Evolutionary conservation across 306 rosid genomes (phyloP).

Genomic region (Prunus campanulata): DNA sequence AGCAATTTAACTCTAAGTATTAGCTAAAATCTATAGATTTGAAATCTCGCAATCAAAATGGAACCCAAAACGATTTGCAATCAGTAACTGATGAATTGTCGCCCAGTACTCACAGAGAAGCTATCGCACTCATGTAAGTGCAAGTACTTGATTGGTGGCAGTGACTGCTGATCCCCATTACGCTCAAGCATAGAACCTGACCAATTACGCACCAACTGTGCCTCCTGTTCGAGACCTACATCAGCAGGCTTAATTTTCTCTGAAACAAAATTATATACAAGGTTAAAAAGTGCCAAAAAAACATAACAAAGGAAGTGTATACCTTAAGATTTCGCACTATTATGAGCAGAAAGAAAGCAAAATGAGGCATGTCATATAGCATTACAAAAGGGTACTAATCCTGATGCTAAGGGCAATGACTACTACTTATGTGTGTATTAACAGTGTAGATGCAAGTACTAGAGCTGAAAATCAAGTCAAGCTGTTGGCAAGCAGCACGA

Average conservation of each 20-base stretch:
- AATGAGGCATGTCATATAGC: neutral
- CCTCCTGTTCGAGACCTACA: slow-evolving; percentile 94
- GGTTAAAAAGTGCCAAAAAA: slow-evolving; percentile 20
- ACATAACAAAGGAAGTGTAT: neutral
- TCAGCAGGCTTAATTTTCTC: slow-evolving; percentile 94
- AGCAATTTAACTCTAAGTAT: neutral
- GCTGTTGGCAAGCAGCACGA: neutral
- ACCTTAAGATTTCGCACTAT: neutral
- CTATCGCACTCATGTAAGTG: slow-evolving; percentile 76
- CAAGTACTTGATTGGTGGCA: slow-evolving; percentile 86
- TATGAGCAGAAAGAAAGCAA: neutral
- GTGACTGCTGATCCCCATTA: slow-evolving; percentile 55
- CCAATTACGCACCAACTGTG: slow-evolving; percentile 87
- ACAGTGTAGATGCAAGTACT: neutral
- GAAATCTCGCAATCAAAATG: neutral
- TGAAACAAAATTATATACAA: slow-evolving; percentile 38
- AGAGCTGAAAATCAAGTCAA: neutral
- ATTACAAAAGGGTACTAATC: neutral
- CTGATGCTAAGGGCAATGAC: neutral
- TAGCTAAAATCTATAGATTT: neutral
- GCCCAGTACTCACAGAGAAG: slow-evolving; percentile 69
- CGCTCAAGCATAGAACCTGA: slow-evolving; percentile 44
- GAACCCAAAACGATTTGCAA: neutral
- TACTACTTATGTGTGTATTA: neutral
- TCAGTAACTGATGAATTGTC: neutral